phyloP scores from a whole-genome alignment of 345 rosid genomes.

The Aurinia saxatilis region DNA sequence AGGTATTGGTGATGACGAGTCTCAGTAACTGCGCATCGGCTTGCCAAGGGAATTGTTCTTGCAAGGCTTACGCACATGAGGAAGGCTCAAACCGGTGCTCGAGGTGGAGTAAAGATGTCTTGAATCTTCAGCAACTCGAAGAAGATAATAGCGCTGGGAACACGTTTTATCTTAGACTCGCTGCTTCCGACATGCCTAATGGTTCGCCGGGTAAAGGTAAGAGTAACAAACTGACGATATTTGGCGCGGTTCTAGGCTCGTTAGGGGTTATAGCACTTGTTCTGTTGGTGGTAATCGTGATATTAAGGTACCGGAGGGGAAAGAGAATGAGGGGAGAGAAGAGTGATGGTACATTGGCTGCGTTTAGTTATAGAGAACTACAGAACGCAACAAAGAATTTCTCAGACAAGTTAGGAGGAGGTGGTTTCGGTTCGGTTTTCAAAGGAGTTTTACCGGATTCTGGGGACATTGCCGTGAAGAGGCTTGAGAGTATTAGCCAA shows the following conservation, averaged over 20 bases:
- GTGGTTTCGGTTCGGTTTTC: constrained; percentile 87
- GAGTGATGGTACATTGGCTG: constrained; percentile 60
- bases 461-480: constrained; percentile 67
- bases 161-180: constrained; percentile 45
- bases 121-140: constrained; percentile 33
- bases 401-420: constrained; percentile 70
- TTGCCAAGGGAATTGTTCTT: constrained; percentile 53
- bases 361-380: constrained; percentile 59
- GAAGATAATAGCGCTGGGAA: constrained; percentile 30
- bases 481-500: constrained; percentile 67
- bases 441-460: constrained; percentile 64
- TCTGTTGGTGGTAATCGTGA: constrained; percentile 18
- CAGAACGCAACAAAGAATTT: constrained; percentile 68
- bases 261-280: constrained; percentile 24
- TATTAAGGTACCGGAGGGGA: constrained; percentile 31
- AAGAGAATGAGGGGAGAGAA: constrained; percentile 19
- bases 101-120: constrained; percentile 47
- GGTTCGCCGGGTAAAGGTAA: constrained; percentile 19
- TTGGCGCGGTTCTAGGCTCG: constrained; percentile 39
- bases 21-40: constrained; percentile 31
- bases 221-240: constrained; percentile 25
- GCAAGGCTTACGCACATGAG: constrained; percentile 55
- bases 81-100: constrained; percentile 30
- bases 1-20: constrained; percentile 13
- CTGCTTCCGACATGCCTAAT: constrained; percentile 54